phyloP scores from a whole-genome alignment of 495 filamentous ascomycete species.

The Astrocystis sublimbata region DNA sequence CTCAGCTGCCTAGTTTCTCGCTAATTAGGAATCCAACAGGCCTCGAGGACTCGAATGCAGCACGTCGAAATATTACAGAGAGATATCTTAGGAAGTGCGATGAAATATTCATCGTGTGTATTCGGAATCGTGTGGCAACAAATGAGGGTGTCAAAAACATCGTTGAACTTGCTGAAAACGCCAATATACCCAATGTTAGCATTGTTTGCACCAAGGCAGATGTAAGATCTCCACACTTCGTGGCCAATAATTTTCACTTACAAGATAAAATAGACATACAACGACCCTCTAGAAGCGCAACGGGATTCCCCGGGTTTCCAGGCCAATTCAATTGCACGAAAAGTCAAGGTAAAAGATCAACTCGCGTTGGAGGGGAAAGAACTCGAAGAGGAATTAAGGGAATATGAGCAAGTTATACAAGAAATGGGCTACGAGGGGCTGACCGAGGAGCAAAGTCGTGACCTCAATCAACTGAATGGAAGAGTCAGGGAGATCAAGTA shows the following conservation, averaged over 20 bases:
- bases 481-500: background rate
- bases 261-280: slow-evolving; percentile 23
- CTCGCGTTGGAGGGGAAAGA: no score
- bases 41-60: slow-evolving; percentile 39
- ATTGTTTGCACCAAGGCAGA: slow-evolving; percentile 45
- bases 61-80: slow-evolving; percentile 40
- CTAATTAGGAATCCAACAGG: slow-evolving; percentile 20
- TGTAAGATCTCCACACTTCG: slow-evolving; percentile 20
- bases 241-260: background rate
- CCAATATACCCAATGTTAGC: slow-evolving; percentile 36
- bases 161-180: slow-evolving; percentile 35
- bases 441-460: background rate
- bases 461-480: background rate
- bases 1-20: background rate
- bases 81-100: slow-evolving; percentile 39
- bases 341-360: background rate
- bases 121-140: slow-evolving; percentile 34
- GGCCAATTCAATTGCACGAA: background rate
- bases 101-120: slow-evolving; percentile 40
- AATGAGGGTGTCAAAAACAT: slow-evolving; percentile 37
- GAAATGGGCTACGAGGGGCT: background rate
- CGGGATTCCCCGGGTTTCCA: background rate
- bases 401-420: background rate
- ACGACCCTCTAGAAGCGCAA: slow-evolving; percentile 29
- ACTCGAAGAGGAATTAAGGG: background rate